Percentiles rank a stretch among this genome's conserved stretches.
These are phyloP conservation scores for Chaetomium sp. DNA, from an alignment of 2,329 filamentous ascomycete genomes.

Conservation along the genomic window DNA sequence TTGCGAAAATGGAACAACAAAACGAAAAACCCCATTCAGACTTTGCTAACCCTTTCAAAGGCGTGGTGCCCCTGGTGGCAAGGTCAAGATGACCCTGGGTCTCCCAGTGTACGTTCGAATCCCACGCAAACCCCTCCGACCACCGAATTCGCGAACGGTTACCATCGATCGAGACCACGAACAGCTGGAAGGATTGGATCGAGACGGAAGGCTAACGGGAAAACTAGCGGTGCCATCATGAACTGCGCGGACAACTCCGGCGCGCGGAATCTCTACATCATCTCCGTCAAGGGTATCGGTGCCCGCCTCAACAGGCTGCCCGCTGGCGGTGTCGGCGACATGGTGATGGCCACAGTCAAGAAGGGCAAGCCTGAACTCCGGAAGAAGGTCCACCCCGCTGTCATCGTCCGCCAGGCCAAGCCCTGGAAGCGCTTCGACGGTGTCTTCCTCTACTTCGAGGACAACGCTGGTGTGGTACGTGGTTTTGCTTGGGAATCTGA, in stretches of 20 bases:
- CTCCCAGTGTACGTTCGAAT: constrained; percentile 83
- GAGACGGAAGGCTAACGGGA: constrained; percentile 18
- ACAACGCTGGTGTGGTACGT: constrained; percentile 98
- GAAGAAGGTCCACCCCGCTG: constrained; percentile 99
- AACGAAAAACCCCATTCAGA: constrained; percentile 29
- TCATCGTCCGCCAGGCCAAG: constrained; percentile 98
- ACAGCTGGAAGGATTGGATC: constrained; percentile 6
- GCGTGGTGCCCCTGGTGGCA: constrained; percentile 95
- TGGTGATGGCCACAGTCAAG: constrained; percentile 99
- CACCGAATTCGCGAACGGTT: constrained; percentile 6
- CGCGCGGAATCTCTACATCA: constrained; percentile 99
- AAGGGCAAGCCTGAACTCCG: constrained; percentile 99
- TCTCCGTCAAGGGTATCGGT: constrained; percentile 98
- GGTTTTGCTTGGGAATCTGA: neutral
- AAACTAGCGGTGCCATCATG: constrained; percentile 87
- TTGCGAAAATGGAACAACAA: neutral
- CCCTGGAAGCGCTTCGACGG: constrained; percentile 98
- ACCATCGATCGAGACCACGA: constrained; percentile 4
- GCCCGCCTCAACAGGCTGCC: constrained; percentile 96
- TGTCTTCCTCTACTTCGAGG: constrained; percentile 99
- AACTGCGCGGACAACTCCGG: constrained; percentile 99
- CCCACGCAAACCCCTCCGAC: constrained; percentile 3
- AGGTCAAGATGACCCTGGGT: constrained; percentile 99
- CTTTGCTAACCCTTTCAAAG: constrained; percentile 38
- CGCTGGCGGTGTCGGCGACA: constrained; percentile 96